phyloP scores from a whole-genome alignment of 805 yeast genomes.

The Candida peoriensis region DNA sequence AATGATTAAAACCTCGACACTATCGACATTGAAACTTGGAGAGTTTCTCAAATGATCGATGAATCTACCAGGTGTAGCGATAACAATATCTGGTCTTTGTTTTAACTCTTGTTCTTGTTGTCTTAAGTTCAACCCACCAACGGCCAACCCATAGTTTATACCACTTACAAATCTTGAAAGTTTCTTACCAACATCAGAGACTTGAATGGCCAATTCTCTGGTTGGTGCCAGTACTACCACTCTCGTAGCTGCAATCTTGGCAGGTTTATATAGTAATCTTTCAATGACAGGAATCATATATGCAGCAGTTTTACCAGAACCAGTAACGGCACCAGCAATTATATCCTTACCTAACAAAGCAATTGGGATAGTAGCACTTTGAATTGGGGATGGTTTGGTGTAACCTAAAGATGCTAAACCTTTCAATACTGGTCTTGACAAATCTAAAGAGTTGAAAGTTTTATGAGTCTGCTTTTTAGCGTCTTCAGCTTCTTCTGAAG shows the following conservation, averaged over 20 bases:
- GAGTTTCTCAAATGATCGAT: constrained; percentile 96
- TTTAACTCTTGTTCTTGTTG: constrained; percentile 94
- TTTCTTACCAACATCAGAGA: constrained; percentile 86
- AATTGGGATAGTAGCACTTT: constrained; percentile 87
- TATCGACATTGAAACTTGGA: constrained; percentile 84
- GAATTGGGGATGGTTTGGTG: constrained; percentile 89
- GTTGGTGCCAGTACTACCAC: constrained; percentile 93
- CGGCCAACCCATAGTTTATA: constrained; percentile 88
- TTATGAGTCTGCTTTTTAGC: constrained; percentile 49
- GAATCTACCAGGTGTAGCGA: constrained; percentile 98
- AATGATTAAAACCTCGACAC: constrained; percentile 85
- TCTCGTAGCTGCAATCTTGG: constrained; percentile 80
- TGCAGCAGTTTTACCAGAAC: constrained; percentile 99
- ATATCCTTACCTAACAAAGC: constrained; percentile 92
- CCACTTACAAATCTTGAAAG: constrained; percentile 72
- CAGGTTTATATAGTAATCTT: constrained; percentile 83
- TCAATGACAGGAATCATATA: constrained; percentile 94
- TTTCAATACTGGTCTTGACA: constrained; percentile 87
- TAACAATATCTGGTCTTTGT: constrained; percentile 89
- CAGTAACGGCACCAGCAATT: constrained; percentile 99
- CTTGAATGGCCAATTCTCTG: constrained; percentile 96
- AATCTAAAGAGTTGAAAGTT: constrained; percentile 69
- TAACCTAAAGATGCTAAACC: constrained; percentile 81
- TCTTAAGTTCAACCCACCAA: constrained; percentile 94
- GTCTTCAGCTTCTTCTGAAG: constrained; percentile 46